Conservation (phyloP, 352 stramenopile genomes). For the Hyaloperonospora brassicae region DNA sequence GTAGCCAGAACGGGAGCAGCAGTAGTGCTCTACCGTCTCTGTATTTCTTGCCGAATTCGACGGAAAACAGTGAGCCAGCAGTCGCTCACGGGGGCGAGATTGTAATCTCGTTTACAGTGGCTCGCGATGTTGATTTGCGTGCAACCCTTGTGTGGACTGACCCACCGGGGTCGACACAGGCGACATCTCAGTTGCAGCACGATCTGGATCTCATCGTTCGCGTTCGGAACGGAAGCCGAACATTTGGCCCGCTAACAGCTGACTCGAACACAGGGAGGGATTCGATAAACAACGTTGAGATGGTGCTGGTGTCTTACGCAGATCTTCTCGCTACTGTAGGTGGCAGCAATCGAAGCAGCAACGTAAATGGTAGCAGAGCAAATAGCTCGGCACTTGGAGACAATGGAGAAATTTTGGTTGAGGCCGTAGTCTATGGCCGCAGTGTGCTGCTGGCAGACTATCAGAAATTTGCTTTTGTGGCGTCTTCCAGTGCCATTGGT, state of each 20-base stretch:
- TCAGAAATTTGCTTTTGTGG: conserved; percentile 71
- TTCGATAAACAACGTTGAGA: conserved; percentile 78
- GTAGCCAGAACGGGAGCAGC: conserved; percentile 10
- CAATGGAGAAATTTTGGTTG: conserved; percentile 60
- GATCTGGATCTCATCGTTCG: conserved; percentile 66
- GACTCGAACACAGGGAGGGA: conserved; percentile 44
- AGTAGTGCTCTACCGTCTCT: conserved; percentile 23
- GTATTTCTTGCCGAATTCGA: conserved; percentile 74
- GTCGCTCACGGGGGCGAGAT: conserved; percentile 50
- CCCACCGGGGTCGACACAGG: conserved; percentile 53
- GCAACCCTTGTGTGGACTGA: conserved; percentile 79
- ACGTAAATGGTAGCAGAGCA: conserved; percentile 13
- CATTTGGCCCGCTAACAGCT: conserved; percentile 56
- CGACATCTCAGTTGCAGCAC: conserved; percentile 62
- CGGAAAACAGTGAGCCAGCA: conserved; percentile 44
- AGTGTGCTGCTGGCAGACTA: conserved; percentile 48
- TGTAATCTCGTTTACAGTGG: conserved; percentile 64
- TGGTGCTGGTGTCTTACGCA: conserved; percentile 68
- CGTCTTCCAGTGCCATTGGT: conserved; percentile 67
- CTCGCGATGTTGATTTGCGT: conserved; percentile 49
- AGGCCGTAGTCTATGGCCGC: conserved; percentile 57
- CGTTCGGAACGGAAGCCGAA: conserved; percentile 44
- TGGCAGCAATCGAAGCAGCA: conserved; percentile 17
- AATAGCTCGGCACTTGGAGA: conserved; percentile 23
- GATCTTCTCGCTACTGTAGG: conserved; percentile 41